phyloP scores from a whole-genome alignment of 225 moss, liverwort and hornwort genomes.

The Pleurozium schreberi region DNA sequence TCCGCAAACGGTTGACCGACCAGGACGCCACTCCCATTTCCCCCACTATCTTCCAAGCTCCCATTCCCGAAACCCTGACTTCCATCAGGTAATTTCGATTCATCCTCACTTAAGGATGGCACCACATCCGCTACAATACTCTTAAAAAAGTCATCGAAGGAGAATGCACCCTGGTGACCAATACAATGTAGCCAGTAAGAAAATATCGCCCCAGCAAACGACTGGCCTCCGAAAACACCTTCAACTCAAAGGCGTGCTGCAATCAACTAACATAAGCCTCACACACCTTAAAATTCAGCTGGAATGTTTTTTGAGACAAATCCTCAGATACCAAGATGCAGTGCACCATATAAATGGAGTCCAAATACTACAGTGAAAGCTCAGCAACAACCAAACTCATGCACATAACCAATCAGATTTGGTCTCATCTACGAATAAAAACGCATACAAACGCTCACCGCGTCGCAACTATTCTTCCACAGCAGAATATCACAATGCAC shows the following conservation, averaged over 20 bases:
- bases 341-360: not conserved
- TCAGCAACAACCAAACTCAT: not conserved
- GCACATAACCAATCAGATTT: not conserved
- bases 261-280: not conserved
- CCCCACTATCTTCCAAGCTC: slow-evolving; percentile 23
- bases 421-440: not conserved
- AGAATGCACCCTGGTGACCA: slow-evolving; percentile 61
- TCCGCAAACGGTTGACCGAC: slow-evolving; percentile 78
- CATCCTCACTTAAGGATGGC: slow-evolving; percentile 53
- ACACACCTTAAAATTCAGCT: not conserved
- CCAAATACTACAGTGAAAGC: not conserved
- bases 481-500: not conserved
- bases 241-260: not conserved
- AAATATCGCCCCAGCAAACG: not conserved
- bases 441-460: not conserved
- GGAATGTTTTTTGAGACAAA: not conserved
- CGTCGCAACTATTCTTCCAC: not conserved
- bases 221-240: not conserved
- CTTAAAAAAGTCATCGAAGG: slow-evolving; percentile 88
- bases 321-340: not conserved
- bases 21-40: slow-evolving; percentile 28
- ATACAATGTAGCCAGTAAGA: not conserved
- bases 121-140: slow-evolving; percentile 60
- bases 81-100: slow-evolving; percentile 35
- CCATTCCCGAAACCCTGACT: slow-evolving; percentile 61